phyloP scores from a whole-genome alignment of 2,329 filamentous ascomycete genomes.

The Furcasterigmium sp. region DNA sequence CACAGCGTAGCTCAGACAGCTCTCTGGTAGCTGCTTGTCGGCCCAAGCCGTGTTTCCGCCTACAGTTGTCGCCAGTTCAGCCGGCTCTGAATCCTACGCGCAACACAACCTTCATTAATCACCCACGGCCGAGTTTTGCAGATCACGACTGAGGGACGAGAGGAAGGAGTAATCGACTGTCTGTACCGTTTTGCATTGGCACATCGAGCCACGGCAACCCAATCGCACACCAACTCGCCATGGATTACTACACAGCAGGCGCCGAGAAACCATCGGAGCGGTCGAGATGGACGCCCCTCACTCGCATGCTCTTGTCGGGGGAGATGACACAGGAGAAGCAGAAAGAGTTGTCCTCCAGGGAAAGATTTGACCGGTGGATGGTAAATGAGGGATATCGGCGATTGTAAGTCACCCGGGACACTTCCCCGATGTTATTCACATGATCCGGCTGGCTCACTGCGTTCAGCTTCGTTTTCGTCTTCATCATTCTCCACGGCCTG shows the following conservation, averaged over 20 bases:
- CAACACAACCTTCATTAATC: background rate
- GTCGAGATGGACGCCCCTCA: conserved; percentile 77
- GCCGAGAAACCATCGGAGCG: conserved; percentile 57
- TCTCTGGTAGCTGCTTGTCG: too few species aligned
- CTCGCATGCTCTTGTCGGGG: conserved; percentile 75
- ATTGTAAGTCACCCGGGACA: conserved; percentile 50
- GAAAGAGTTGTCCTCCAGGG: conserved; percentile 60
- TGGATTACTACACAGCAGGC: conserved; percentile 24
- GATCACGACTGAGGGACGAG: too few species aligned
- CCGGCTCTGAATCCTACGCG: conserved; percentile 44
- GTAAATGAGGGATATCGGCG: conserved; percentile 80
- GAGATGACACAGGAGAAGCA: conserved; percentile 74
- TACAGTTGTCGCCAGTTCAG: conserved; percentile 44
- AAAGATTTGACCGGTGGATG: conserved; percentile 83
- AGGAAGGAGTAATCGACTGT: too few species aligned
- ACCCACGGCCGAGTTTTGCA: too few species aligned
- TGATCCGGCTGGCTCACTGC: conserved; percentile 9
- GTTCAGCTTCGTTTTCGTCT: conserved; percentile 67
- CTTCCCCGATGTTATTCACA: background rate
- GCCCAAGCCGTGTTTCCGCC: too few species aligned
- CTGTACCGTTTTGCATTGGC: too few species aligned
- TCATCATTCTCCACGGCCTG: conserved; percentile 67
- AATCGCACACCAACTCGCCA: conserved; percentile 15
- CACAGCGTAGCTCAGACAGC: too few species aligned
- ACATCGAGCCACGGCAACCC: too few species aligned